phyloP scores from a whole-genome alignment of 257 asterid genomes.

The Nyctanthes arbortristis region DNA sequence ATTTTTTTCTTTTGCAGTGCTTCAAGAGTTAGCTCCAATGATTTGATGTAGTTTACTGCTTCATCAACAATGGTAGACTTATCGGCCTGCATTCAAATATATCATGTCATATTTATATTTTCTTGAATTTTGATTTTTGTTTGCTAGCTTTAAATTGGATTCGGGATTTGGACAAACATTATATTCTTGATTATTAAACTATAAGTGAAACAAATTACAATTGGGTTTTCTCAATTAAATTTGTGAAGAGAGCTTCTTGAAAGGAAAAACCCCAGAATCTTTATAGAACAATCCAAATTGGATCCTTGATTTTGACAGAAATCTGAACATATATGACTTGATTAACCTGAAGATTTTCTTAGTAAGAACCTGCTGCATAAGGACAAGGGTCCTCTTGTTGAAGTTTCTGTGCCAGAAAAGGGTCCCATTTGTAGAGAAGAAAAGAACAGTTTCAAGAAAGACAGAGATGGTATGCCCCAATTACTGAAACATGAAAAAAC shows the following conservation, averaged over 20 bases:
- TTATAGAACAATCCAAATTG: not conserved
- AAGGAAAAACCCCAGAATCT: not conserved
- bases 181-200: no score
- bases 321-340: not conserved
- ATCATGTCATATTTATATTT: no score
- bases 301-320: not conserved
- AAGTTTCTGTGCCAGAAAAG: not conserved
- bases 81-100: slow-evolving; percentile 33
- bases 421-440: not conserved
- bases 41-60: slow-evolving; percentile 32
- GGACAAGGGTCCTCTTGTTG: not conserved
- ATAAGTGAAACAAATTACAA: no score
- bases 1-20: slow-evolving; percentile 38
- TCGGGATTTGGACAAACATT: no score
- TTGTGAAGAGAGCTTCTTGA: no score
- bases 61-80: slow-evolving; percentile 44
- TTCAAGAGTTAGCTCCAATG: slow-evolving; percentile 25
- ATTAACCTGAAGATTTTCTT: not conserved
- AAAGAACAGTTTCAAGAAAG: not conserved
- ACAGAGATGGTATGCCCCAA: no score
- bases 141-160: no score
- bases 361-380: not conserved
- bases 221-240: no score
- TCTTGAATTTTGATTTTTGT: no score
- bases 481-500: no score